These are phyloP conservation scores for Candida dajiaensis DNA, from an alignment of 805 yeast species.

Conservation along the genomic window DNA sequence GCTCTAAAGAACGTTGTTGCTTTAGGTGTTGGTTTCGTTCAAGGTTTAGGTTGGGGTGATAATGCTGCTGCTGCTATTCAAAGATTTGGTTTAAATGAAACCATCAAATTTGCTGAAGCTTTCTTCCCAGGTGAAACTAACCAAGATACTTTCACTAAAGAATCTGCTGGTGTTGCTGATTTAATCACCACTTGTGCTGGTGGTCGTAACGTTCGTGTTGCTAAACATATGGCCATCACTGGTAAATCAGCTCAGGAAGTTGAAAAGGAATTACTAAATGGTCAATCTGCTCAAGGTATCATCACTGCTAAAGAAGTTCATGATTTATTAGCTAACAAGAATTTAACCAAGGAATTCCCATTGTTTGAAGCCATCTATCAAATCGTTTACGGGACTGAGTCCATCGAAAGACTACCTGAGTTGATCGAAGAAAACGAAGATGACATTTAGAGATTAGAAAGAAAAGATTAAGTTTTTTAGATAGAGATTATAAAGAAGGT, in stretches of 20 bases:
- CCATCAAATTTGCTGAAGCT: slow-evolving; percentile 74
- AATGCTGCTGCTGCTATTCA: slow-evolving; percentile 97
- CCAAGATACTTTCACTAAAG: slow-evolving; percentile 77
- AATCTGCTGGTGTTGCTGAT: slow-evolving; percentile 97
- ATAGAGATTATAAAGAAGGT: not conserved
- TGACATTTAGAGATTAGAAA: not conserved
- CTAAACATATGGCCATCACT: slow-evolving; percentile 75
- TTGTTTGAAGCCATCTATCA: slow-evolving; percentile 61
- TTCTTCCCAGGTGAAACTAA: slow-evolving; percentile 55
- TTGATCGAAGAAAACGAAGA: slow-evolving; percentile 44
- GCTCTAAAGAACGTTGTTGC: slow-evolving; percentile 97
- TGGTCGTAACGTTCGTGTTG: slow-evolving; percentile 94
- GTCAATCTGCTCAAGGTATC: slow-evolving; percentile 96
- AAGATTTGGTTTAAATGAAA: slow-evolving; percentile 92
- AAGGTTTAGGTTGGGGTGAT: slow-evolving; percentile 98
- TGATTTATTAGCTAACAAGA: slow-evolving; percentile 38
- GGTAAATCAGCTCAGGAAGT: slow-evolving; percentile 74
- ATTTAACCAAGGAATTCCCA: slow-evolving; percentile 61
- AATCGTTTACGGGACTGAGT: slow-evolving; percentile 69
- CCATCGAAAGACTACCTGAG: slow-evolving; percentile 70
- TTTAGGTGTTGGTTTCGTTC: slow-evolving; percentile 93
- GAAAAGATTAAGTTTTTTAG: not conserved
- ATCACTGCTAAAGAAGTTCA: slow-evolving; percentile 88
- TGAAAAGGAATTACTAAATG: slow-evolving; percentile 82
- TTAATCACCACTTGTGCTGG: slow-evolving; percentile 96